Evolutionary conservation across 1,284 basidiomycete genomes (phyloP).

Genomic region (Earliella scabrosa): DNA sequence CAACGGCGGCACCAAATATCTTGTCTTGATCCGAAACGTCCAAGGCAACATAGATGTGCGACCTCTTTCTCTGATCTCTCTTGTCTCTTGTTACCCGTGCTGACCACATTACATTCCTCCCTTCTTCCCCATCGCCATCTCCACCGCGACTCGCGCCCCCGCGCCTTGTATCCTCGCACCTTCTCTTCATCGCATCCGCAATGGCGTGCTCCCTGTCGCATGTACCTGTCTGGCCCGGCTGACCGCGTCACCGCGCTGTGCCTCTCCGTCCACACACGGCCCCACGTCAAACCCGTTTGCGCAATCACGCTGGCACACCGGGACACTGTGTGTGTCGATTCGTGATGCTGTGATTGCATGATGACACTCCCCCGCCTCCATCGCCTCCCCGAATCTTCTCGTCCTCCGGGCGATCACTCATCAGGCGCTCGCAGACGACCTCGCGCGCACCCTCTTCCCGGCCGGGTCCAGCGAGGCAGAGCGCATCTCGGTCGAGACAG

Average conservation of each 20-base stretch:
- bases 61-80: constrained; percentile 16
- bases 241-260: background rate
- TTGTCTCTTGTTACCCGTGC: constrained; percentile 8
- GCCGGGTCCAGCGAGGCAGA: constrained; percentile 47
- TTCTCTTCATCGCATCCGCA: background rate
- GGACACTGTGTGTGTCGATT: too few relatives aligned
- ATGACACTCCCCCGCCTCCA: constrained; percentile 1
- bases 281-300: constrained; percentile 3
- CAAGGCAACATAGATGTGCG: constrained; percentile 48
- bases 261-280: background rate
- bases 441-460: constrained; percentile 51
- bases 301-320: constrained; percentile 1
- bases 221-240: background rate
- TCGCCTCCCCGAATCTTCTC: background rate
- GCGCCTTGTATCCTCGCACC: background rate
- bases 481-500: constrained; percentile 49
- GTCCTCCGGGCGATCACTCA: background rate
- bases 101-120: constrained; percentile 4
- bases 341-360: background rate
- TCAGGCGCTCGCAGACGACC: constrained; percentile 58
- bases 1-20: constrained; percentile 60
- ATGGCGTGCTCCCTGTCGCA: background rate
- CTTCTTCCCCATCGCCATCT: background rate
- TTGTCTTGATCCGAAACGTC: constrained; percentile 52
- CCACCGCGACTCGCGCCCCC: background rate